Evolutionary conservation across 2,329 filamentous ascomycete species (phyloP).

Genomic region (Curvularia lunata): DNA sequence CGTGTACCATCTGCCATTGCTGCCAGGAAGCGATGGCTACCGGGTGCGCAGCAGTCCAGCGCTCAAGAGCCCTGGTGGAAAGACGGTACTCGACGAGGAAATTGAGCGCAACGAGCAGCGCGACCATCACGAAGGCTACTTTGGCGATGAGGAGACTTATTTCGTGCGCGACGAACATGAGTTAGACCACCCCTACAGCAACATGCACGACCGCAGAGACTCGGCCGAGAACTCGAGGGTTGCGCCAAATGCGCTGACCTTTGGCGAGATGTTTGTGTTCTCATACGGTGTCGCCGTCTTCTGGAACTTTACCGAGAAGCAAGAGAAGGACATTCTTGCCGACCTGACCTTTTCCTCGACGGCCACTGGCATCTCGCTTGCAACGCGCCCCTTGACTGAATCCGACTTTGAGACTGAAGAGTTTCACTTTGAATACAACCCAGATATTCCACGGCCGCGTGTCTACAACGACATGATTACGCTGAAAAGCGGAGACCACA

Average conservation of each 20-base stretch:
- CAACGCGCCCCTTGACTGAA: conserved; percentile 80
- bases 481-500: conserved; percentile 89
- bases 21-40: conserved; percentile 86
- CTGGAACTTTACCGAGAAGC: conserved; percentile 96
- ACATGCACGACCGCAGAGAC: conserved; percentile 29
- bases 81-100: conserved; percentile 90
- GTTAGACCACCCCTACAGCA: conserved; percentile 29
- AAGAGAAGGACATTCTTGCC: conserved; percentile 95
- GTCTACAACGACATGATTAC: conserved; percentile 99
- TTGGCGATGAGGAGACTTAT: conserved; percentile 72
- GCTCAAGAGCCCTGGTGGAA: conserved; percentile 89
- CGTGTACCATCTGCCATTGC: conserved; percentile 88
- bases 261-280: conserved; percentile 96
- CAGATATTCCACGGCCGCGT: conserved; percentile 80
- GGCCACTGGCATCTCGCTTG: conserved; percentile 69
- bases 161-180: conserved; percentile 51
- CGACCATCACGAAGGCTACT: conserved; percentile 91
- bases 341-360: conserved; percentile 88
- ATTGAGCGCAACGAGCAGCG: conserved; percentile 91
- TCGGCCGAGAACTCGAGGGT: conserved; percentile 56
- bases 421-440: conserved; percentile 97
- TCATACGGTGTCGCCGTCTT: conserved; percentile 97
- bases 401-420: conserved; percentile 97
- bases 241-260: conserved; percentile 73
- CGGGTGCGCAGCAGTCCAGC: conserved; percentile 88